Conservation (phyloP, 1,284 basidiomycete genomes). For the Melampsora abietis-canadensis region DNA sequence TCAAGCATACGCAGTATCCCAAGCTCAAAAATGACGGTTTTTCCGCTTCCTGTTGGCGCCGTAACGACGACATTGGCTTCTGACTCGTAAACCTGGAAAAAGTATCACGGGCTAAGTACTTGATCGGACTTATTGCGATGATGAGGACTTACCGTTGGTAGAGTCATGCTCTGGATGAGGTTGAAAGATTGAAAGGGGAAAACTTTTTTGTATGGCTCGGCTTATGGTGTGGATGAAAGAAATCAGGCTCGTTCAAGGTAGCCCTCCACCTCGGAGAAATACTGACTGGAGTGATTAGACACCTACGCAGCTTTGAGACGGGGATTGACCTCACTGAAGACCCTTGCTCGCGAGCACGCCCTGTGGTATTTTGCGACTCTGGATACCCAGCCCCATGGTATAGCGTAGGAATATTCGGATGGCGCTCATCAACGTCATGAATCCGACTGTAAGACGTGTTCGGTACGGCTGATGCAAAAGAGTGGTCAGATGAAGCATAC, state of each 20-base stretch:
- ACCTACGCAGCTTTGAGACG: constrained; percentile 2
- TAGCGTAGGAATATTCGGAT: neutral
- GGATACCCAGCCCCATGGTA: too few relatives aligned
- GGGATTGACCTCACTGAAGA: neutral
- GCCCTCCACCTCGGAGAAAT: neutral
- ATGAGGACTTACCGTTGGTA: constrained; percentile 63
- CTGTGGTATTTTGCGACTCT: neutral
- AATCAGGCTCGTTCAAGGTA: neutral
- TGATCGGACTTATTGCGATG: neutral
- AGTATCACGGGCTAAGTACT: constrained; percentile 10
- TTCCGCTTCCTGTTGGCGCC: constrained; percentile 50
- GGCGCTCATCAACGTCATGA: neutral
- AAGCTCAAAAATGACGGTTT: constrained; percentile 77
- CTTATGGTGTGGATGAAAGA: constrained; percentile 55
- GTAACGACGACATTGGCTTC: constrained; percentile 69
- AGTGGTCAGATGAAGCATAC: neutral
- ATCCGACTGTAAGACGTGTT: neutral
- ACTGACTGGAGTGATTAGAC: neutral
- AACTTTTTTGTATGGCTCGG: constrained; percentile 71
- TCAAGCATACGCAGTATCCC: constrained; percentile 75
- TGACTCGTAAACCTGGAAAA: constrained; percentile 62
- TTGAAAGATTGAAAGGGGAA: constrained; percentile 90
- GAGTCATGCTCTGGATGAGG: constrained; percentile 77
- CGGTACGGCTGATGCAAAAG: neutral
- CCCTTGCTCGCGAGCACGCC: neutral